phyloP scores from a whole-genome alignment of 106 monocot species.

The Chionographis japonica region DNA sequence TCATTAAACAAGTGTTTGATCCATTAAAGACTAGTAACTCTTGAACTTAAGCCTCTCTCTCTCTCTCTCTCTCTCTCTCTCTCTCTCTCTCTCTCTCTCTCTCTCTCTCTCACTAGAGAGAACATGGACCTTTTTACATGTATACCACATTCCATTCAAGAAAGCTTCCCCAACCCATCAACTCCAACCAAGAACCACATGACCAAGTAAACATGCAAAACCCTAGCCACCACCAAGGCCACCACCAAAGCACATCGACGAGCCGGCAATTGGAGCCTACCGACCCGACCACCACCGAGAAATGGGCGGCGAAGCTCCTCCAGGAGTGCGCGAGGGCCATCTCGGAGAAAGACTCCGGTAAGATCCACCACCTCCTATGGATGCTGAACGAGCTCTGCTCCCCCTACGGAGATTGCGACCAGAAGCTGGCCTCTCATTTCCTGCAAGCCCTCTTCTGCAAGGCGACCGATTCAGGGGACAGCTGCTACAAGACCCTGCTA shows the following conservation, averaged over 20 bases:
- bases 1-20: too few species aligned
- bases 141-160: too few species aligned
- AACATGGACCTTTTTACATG: too few species aligned
- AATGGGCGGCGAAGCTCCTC: constrained; percentile 36
- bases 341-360: constrained; percentile 34
- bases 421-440: constrained; percentile 38
- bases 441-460: constrained; percentile 47
- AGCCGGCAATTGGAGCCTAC: not conserved
- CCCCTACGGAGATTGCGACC: constrained; percentile 43
- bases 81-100: too few species aligned
- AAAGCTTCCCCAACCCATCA: not conserved
- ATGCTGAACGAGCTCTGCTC: constrained; percentile 47
- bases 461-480: constrained; percentile 29
- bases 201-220: constrained; percentile 2
- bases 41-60: too few species aligned
- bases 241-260: not conserved
- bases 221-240: constrained; percentile 4
- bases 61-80: too few species aligned
- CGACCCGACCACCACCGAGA: not conserved
- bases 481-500: constrained; percentile 20
- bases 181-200: not conserved
- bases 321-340: constrained; percentile 42
- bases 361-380: constrained; percentile 36
- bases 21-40: too few species aligned
- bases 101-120: too few species aligned